Base-by-base conservation (phyloP, 805 yeast species). In the Ogataea paraovalis region DNA sequence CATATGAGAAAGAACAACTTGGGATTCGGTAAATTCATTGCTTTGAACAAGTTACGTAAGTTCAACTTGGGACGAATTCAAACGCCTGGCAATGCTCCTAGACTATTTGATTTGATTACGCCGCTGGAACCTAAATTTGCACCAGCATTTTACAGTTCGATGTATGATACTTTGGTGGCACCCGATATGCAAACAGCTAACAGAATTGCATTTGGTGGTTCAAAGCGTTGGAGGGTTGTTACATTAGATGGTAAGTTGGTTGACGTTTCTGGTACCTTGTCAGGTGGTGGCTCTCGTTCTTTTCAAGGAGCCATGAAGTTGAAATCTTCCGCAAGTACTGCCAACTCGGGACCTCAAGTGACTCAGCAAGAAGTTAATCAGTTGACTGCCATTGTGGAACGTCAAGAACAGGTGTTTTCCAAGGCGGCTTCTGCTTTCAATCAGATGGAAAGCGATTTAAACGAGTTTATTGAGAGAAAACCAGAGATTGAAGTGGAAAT, bases 231-330 rank as follows among this genome's bases (percentile, higher is more conserved):
- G 75, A 78, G 96, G 57, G 98, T 92, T 21, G 98, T 95, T 0
- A 90, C 98, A 0, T 64, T 90, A 8, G 96, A 87, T 64, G 99
- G 99, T 21, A 85, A 89, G 57, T 71, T 94, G 20, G 92, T 94
- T 47, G 97, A 91, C 58, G 81, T 84, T 14, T 86, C 96, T 2
- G 99, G 99, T 66, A 87, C 97, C 1, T 83, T 95, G 83, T 82
- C 96, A 41, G 99, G 99, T 58, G 99, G 99, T 68, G 99, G 98
- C 45, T 77, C 74, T 46, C 71, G 76, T 36, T 77, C 75, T 8
- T 74, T 78, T 16, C 76, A 76, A 43, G 99, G 98, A 5, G 83
- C 85, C 2, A 89, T 94, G 96, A 80, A 75, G 48, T 67, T 76
- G 37, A 61, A 71, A 32, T 72, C 78, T 4, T 56, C 69, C 1